Base-by-base conservation (phyloP, 192 early-diverging fungal genomes). In the Backusella mclennaniae region DNA sequence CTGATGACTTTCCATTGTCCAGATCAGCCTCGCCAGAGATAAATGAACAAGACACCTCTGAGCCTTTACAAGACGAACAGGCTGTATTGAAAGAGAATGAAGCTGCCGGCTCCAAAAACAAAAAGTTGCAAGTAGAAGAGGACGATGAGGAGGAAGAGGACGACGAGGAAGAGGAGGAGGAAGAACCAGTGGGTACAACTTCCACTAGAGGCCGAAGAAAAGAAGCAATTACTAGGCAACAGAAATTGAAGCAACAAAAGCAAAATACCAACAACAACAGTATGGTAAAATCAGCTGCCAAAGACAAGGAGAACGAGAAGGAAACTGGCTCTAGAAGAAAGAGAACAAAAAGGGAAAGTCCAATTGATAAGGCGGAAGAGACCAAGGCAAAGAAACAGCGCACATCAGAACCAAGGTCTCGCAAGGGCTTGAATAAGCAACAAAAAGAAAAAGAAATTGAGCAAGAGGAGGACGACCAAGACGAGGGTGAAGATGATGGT, bases 1-100 rank as follows among this genome's bases (percentile, higher is more conserved):
- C 82, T 52, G 82, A 84, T 59, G 82, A 84, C 67, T 84, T 80
- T 52, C 79, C 82, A 21, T 35, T 84, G 56, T 84, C 82, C 52
- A 66, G 76, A 38, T 84, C 82, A 35, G 67, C 69, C 6, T 84
- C 82, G 1, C 82, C 82, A 15, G 73, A 77, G 39, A 6, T 46
- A 21, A 71, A 19, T 15, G 73, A 71, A 12, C 38, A 69, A 11
- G 46, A 7, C 19, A 12, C 19, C 12, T 23, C 35, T 36, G 56
- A 67, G 36, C 31, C 35, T 66, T 31, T 67, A 36, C 26, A 9
- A 44, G 67, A 31, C 38, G 69, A 80, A 63, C 70, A 44, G 8
- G 17, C 29, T 35, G 9, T 1, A 14, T 0, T 31, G 29, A 66
- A 38, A 68, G n/a, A 31, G 15, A 26, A 46, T 21, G 36, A 68